These are phyloP conservation scores for Mycogone perniciosa DNA, from an alignment of 2,329 filamentous ascomycete genomes.

Conservation along the genomic window DNA sequence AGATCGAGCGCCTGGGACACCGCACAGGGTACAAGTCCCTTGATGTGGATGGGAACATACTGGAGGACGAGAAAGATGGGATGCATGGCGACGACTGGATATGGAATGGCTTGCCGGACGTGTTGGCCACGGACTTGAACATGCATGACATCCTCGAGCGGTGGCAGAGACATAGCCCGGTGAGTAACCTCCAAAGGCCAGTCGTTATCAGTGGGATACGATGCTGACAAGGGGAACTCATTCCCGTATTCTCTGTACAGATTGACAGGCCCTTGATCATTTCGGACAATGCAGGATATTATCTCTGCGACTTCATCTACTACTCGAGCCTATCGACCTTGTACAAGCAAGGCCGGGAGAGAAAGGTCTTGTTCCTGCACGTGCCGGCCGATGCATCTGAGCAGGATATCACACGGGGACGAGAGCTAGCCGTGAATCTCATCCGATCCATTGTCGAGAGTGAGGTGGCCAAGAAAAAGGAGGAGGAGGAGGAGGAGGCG, in stretches of 20 bases:
- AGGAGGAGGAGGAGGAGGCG: not conserved
- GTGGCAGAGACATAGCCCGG: slow-evolving; percentile 49
- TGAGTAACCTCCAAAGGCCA: slow-evolving; percentile 25
- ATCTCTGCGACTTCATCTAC: slow-evolving; percentile 74
- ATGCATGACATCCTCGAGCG: slow-evolving; percentile 48
- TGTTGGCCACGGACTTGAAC: slow-evolving; percentile 52
- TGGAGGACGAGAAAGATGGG: slow-evolving; percentile 48
- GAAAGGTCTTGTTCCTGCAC: slow-evolving; percentile 63
- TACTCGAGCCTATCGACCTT: slow-evolving; percentile 60
- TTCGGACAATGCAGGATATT: slow-evolving; percentile 65
- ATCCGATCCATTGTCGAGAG: slow-evolving; percentile 52
- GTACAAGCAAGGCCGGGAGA: slow-evolving; percentile 38
- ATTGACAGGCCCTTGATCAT: slow-evolving; percentile 39
- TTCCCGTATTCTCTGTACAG: not conserved
- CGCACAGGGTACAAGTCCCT: slow-evolving; percentile 63
- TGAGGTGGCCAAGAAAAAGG: slow-evolving; percentile 27
- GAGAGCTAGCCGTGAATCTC: slow-evolving; percentile 47
- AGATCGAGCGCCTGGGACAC: slow-evolving; percentile 63
- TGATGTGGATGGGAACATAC: slow-evolving; percentile 61
- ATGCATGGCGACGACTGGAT: slow-evolving; percentile 42
- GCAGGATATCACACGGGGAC: slow-evolving; percentile 40
- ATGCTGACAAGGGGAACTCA: not conserved
- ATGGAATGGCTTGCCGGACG: slow-evolving; percentile 48
- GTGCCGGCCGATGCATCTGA: slow-evolving; percentile 57
- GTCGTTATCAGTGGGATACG: slow-evolving; percentile 8